Conservation (phyloP, 768 basidiomycete species). For the Lentinula sp. region DNA sequence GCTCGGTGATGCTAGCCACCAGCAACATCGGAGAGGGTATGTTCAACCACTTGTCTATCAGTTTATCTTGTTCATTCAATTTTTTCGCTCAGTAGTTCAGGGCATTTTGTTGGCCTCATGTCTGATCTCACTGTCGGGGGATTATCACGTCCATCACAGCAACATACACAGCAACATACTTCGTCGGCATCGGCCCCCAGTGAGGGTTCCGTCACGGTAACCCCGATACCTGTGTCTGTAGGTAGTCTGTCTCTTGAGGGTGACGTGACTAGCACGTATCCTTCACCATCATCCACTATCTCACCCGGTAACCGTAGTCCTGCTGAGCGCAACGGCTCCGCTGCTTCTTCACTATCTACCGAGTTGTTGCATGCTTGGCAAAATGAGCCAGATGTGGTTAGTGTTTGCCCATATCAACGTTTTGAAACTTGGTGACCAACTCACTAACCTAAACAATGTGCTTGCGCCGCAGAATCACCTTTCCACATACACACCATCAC, state of each 20-base stretch:
- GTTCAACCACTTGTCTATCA: conserved; percentile 35
- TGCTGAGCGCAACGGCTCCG: not conserved
- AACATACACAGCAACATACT: not conserved
- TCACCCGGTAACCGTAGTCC: conserved; percentile 31
- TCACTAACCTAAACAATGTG: not conserved
- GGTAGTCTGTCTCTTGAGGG: not conserved
- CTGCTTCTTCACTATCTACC: not conserved
- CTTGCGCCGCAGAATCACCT: conserved; percentile 5
- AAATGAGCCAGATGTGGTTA: conserved; percentile 1
- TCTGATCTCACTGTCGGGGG: conserved; percentile 35
- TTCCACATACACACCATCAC: not conserved
- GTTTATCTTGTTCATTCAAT: conserved; percentile 19
- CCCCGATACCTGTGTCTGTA: not conserved
- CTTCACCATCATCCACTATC: conserved; percentile 39
- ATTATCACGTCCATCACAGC: conserved; percentile 9
- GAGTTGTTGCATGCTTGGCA: conserved; percentile 3
- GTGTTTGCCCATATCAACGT: not conserved
- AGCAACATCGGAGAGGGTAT: conserved; percentile 16
- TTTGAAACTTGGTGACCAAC: not conserved
- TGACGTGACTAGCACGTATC: conserved; percentile 22
- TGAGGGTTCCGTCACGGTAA: not conserved
- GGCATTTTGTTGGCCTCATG: conserved; percentile 35
- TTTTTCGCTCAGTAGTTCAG: conserved; percentile 21
- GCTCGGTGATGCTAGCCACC: conserved; percentile 24
- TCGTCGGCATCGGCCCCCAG: not conserved